Base-by-base conservation (phyloP, 371 early-diverging fungal genomes). In the Mucor indicus region DNA sequence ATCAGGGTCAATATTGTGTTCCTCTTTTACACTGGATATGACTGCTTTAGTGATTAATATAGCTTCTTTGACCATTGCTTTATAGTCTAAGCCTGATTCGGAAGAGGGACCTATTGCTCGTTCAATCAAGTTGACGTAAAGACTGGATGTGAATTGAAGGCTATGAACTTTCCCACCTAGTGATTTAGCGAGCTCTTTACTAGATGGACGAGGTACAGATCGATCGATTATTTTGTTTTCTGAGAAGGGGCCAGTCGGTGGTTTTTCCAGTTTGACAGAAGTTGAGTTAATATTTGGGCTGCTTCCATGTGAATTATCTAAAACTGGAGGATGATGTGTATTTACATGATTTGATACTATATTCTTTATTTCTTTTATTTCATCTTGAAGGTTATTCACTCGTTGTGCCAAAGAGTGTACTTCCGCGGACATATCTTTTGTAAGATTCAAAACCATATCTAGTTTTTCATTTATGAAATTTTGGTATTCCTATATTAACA, bases 11-110 rank as follows among this genome's bases (percentile, higher is more conserved):
- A 52, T 52, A 15, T 44, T 16, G 16, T 52, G 16, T 3, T 6
- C 21, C 17, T 52, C 52, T 15, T 52, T 52, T 1, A 52, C 15
- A 9, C 39, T 25, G 15, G 52, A 52, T 13, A 52, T 6, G 13
- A 52, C 45, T 1, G 52, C 44, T 10, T 52, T 52, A 2, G 52
- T 52, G 12, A 52, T 19, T 19, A 52, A 21, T 7, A 52, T 35
- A 7, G 52, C 52, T 31, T 52, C 52, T 22, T 52, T 52, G 0
- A 52, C 52, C 52, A 52, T 52, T 3, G 52, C 52, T 33, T 27
- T 52, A 29, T 52, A 52, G 13, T 52, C 52, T 19, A 52, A 24
- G 4, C 21, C 22, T 17, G 44, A 38, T 17, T 52, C 44, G 31
- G 29, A 29, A 16, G 43, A 19, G 29, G 52, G 45, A 0, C 52